These are phyloP conservation scores for Chloroidium sp. DNA, from an alignment of 163 green algal species.

Conservation along the genomic window DNA sequence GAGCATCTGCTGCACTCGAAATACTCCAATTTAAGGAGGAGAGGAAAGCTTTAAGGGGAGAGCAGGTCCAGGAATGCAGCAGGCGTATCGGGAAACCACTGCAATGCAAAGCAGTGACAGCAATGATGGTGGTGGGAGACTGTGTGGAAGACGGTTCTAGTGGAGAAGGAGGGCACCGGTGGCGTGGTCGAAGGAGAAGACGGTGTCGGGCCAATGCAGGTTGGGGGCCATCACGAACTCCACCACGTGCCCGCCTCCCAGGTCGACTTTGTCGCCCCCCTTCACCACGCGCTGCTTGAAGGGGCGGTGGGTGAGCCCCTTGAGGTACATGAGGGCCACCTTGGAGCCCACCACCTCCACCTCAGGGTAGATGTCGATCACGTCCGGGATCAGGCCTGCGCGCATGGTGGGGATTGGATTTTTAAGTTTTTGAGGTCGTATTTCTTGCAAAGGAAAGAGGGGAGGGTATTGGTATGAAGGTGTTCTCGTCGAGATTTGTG, in stretches of 20 bases:
- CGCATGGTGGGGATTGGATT: neutral
- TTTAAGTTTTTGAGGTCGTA: too few relatives aligned
- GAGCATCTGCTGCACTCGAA: too few relatives aligned
- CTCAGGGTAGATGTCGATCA: constrained; percentile 75
- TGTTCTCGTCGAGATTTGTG: too few relatives aligned
- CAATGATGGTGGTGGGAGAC: too few relatives aligned
- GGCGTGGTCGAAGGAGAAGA: constrained; percentile 11
- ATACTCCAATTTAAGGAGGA: too few relatives aligned
- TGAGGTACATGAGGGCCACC: constrained; percentile 38
- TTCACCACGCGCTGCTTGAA: constrained; percentile 57
- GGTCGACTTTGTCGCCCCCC: constrained; percentile 34
- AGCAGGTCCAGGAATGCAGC: too few relatives aligned
- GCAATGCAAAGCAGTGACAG: too few relatives aligned
- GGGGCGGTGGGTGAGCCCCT: constrained; percentile 58
- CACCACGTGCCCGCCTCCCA: constrained; percentile 63
- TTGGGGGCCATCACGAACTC: constrained; percentile 96
- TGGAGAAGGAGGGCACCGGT: constrained; percentile 2
- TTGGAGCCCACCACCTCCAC: constrained; percentile 77
- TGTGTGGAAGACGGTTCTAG: too few relatives aligned
- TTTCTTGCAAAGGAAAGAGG: too few relatives aligned
- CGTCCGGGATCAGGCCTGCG: constrained; percentile 59
- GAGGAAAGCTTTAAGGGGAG: too few relatives aligned
- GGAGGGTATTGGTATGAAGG: too few relatives aligned
- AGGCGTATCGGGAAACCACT: too few relatives aligned
- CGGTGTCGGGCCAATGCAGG: constrained; percentile 74